Evolutionary conservation across 140 eudicot genomes (phyloP), one percentile per base, ranked within the genome.

Genomic region (Eryngium alpinum): DNA sequence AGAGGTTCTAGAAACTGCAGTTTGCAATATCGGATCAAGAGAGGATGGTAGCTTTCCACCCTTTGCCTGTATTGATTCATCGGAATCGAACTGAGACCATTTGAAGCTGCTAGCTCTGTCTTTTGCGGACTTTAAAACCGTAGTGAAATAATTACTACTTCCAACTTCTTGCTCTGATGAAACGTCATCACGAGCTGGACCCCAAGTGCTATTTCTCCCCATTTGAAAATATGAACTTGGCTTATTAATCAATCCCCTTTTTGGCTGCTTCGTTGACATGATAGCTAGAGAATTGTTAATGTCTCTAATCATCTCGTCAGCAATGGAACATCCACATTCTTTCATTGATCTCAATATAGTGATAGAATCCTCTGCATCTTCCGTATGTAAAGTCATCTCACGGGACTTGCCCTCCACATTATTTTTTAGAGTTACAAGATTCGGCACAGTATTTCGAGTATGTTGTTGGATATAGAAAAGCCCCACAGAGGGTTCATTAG

Each of bases 401-500:
- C 87, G 94, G 17, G 97, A 89, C 80, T 89, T 96, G 62, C 89
- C 85, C 18, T 49, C 59, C 49, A 91, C 79, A 19, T 80, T 91
- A 80, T 82, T 91, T 82, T 72, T 91, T 72, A 90, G 91, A 84
- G 79, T 90, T 57, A 96, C 51, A 29, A 93, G 88, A 77, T 89
- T 96, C 17, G 98, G 99, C 71, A 86, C 96, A 4, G 94, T 87
- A 65, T 84, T 93, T 74, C 90, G 94, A 15, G 96, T 84, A 84
- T 96, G 99, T 78, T 93, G 97, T 78, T 96, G 99, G 78, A 96
- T 83, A 65, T 89, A 93, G 85, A 87, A 96, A 81, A 96, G 96
- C 16, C 98, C 99, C 85, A 91, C 91, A 6, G 99, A 96, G 86
- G 99, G 99, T 78, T 96, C 99, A 65, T 96, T 96, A 51, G 98